These are phyloP conservation scores for Ascocoryne sarcoides DNA, from an alignment of 2,329 filamentous ascomycete genomes.

Conservation along the genomic window DNA sequence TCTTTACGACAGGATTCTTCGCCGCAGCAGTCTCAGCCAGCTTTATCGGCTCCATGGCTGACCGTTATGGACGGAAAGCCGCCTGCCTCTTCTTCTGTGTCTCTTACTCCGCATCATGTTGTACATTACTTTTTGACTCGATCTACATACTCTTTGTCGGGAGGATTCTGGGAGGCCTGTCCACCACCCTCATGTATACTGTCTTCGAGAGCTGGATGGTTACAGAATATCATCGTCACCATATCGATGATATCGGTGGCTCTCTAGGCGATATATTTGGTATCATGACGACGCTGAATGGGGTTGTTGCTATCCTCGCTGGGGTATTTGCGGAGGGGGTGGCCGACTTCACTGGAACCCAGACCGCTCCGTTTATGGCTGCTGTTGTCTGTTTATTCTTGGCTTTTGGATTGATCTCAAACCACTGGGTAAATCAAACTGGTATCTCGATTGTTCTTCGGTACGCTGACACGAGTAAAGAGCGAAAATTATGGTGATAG, in stretches of 20 bases:
- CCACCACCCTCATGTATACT: constrained; percentile 48
- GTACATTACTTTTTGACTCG: constrained; percentile 38
- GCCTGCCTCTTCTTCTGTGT: constrained; percentile 47
- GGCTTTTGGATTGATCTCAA: constrained; percentile 37
- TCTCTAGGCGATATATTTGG: constrained; percentile 42
- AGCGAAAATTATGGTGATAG: constrained; percentile 39
- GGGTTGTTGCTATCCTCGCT: constrained; percentile 43
- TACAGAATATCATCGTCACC: constrained; percentile 41
- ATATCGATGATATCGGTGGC: constrained; percentile 32
- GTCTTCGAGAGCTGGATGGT: constrained; percentile 56
- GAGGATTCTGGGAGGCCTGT: constrained; percentile 44
- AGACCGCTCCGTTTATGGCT: constrained; percentile 43
- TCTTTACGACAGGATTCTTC: constrained; percentile 22
- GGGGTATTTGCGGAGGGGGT: constrained; percentile 43
- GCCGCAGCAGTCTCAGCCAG: constrained; percentile 20
- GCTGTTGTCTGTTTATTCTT: constrained; percentile 32
- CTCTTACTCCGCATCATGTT: constrained; percentile 42
- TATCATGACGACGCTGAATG: constrained; percentile 41
- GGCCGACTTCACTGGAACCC: constrained; percentile 37
- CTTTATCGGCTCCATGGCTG: constrained; percentile 20
- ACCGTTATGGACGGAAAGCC: constrained; percentile 31
- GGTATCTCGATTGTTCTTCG: background rate
- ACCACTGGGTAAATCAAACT: constrained; percentile 35
- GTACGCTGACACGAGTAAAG: too few species aligned
- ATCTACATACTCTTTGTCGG: constrained; percentile 40